These are phyloP conservation scores for Pythium insidiosum DNA, from an alignment of 352 stramenopile species.

Conservation along the genomic window DNA sequence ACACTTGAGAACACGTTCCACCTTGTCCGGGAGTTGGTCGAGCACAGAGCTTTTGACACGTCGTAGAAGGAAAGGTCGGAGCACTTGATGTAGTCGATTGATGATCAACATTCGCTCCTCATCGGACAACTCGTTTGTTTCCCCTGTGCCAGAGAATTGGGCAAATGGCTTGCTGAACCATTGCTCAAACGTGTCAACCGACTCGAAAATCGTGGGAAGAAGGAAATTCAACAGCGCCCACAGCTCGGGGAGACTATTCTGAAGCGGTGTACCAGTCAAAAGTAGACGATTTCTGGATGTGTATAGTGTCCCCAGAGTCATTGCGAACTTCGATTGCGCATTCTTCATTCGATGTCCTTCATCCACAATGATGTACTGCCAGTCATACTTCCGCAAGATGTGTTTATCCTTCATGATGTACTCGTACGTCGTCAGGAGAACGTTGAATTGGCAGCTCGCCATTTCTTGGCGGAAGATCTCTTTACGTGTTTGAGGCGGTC, in stretches of 20 bases:
- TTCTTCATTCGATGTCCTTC: constrained; percentile 93
- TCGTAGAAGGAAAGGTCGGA: constrained; percentile 78
- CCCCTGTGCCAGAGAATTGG: constrained; percentile 65
- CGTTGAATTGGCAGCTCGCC: constrained; percentile 87
- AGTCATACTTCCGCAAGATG: constrained; percentile 84
- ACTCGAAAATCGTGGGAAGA: constrained; percentile 88
- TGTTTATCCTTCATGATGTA: constrained; percentile 91
- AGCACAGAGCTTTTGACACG: constrained; percentile 84
- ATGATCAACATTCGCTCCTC: constrained; percentile 89
- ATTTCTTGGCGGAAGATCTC: constrained; percentile 77
- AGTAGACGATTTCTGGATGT: constrained; percentile 88
- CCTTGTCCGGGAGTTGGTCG: constrained; percentile 82
- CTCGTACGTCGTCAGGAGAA: constrained; percentile 93
- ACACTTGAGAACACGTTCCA: constrained; percentile 83
- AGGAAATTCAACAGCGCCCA: constrained; percentile 92
- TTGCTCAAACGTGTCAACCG: constrained; percentile 85
- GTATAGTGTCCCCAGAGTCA: constrained; percentile 80
- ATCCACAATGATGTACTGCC: constrained; percentile 93
- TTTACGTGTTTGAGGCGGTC: constrained; percentile 69
- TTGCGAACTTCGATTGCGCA: constrained; percentile 85
- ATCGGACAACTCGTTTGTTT: constrained; percentile 78
- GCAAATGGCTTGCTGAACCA: constrained; percentile 87
- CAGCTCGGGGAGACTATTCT: constrained; percentile 95
- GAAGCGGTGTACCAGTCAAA: constrained; percentile 97
- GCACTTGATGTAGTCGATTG: constrained; percentile 78